These are phyloP conservation scores for Prunus padus DNA, from an alignment of 306 rosid species.

Conservation along the genomic window DNA sequence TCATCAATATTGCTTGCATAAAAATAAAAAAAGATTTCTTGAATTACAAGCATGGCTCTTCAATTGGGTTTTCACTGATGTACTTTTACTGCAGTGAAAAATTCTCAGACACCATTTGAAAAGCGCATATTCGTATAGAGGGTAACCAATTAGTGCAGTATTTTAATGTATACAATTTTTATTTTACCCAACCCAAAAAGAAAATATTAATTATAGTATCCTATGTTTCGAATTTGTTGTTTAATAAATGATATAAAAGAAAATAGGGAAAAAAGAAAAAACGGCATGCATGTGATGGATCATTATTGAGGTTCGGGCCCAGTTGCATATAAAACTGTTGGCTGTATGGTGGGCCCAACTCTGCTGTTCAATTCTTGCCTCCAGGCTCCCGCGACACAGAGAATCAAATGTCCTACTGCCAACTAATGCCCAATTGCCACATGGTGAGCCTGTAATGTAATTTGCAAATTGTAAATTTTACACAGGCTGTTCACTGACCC, in stretches of 20 bases:
- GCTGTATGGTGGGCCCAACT: not conserved
- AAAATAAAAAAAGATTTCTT: too few relatives aligned
- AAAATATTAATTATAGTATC: not conserved
- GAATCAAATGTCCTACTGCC: conserved; percentile 11
- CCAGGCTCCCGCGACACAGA: not conserved
- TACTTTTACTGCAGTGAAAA: too few relatives aligned
- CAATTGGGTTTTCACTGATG: too few relatives aligned
- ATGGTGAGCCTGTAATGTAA: not conserved
- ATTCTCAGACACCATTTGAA: not conserved
- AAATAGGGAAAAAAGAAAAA: not conserved
- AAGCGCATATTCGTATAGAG: not conserved
- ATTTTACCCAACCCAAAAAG: not conserved
- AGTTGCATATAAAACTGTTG: not conserved
- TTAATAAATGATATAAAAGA: too few relatives aligned
- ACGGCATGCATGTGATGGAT: conserved; percentile 11
- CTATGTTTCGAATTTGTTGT: not conserved
- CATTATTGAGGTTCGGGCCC: too few relatives aligned
- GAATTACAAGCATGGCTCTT: too few relatives aligned
- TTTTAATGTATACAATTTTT: not conserved
- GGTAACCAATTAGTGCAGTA: not conserved
- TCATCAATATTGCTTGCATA: too few relatives aligned
- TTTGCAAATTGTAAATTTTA: not conserved
- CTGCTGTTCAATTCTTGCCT: not conserved
- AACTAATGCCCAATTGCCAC: not conserved
- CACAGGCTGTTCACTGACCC: conserved; percentile 8